phyloP scores from a whole-genome alignment of 768 basidiomycete genomes.

The Suillus tomentosus region DNA sequence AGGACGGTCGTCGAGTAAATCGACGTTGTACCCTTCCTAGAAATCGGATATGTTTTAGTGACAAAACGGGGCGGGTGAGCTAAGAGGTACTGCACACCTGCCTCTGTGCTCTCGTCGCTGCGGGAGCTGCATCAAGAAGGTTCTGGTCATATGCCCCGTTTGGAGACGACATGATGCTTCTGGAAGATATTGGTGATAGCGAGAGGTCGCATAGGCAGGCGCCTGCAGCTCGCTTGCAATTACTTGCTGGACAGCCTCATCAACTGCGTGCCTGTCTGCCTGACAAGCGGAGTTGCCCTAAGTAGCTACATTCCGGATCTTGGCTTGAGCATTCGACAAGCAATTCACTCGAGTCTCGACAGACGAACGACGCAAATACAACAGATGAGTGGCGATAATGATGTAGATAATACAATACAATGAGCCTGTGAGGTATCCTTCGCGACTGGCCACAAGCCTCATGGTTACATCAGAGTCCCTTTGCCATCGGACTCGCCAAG shows the following conservation, averaged over 20 bases:
- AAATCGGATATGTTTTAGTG: neutral
- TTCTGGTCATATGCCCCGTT: conserved; percentile 37
- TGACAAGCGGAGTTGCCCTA: conserved; percentile 6
- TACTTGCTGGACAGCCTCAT: conserved; percentile 28
- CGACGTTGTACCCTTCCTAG: conserved; percentile 58
- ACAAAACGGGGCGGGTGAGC: conserved; percentile 3
- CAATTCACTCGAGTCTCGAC: neutral
- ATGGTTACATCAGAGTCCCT: neutral
- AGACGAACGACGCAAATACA: neutral
- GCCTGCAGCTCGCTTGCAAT: conserved; percentile 15
- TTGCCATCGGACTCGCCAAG: neutral
- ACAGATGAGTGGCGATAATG: neutral
- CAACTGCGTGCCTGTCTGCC: conserved; percentile 19
- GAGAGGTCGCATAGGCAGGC: conserved; percentile 20
- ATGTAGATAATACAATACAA: neutral
- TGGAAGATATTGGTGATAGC: neutral
- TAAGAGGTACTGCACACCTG: conserved; percentile 35
- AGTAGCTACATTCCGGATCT: neutral
- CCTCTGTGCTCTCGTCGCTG: conserved; percentile 43
- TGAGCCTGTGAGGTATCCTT: neutral
- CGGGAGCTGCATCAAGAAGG: conserved; percentile 42
- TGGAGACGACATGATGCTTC: conserved; percentile 27
- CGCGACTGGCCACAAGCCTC: neutral
- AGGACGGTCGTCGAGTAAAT: conserved; percentile 38
- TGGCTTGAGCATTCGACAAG: neutral